Percentiles rank a stretch among this genome's conserved stretches.
These are phyloP conservation scores for Coffea canephora DNA, from an alignment of 257 asterid genomes.

Conservation along the genomic window DNA sequence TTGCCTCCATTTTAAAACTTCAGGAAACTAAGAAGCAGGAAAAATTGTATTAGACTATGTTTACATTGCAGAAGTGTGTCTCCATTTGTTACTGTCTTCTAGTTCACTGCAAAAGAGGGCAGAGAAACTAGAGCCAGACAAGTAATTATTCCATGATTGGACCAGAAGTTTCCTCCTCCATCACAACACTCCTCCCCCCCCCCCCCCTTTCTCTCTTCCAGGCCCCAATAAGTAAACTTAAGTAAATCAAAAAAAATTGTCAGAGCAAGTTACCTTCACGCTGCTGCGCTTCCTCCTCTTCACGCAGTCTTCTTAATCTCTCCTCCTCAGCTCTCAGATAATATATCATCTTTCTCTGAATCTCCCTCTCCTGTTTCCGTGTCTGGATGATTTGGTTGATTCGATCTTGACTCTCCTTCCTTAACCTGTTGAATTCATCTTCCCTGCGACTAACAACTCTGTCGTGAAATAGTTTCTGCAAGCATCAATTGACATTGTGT, in stretches of 20 bases:
- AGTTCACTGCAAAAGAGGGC: not conserved
- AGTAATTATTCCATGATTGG: not conserved
- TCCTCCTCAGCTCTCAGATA: conserved; percentile 73
- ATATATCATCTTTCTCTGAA: conserved; percentile 61
- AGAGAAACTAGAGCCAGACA: not conserved
- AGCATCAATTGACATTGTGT: conserved; percentile 10
- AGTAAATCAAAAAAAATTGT: not conserved
- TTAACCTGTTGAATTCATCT: conserved; percentile 42
- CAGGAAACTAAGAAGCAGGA: not conserved
- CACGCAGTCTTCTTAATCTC: conserved; percentile 56
- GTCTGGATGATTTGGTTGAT: conserved; percentile 48
- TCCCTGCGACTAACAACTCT: conserved; percentile 47
- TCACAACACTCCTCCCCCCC: not conserved
- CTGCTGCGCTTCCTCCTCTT: conserved; percentile 82
- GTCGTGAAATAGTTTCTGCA: conserved; percentile 55
- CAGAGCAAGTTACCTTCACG: conserved; percentile 60
- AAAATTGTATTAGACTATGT: not conserved
- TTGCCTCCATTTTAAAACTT: not conserved
- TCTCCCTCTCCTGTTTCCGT: conserved; percentile 65
- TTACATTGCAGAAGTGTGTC: not conserved
- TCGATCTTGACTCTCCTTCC: conserved; percentile 48
- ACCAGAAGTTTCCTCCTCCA: not conserved
- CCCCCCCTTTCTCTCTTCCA: not conserved
- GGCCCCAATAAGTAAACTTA: not conserved
- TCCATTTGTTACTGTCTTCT: not conserved